Evolutionary conservation across 2,329 filamentous ascomycete genomes (phyloP), one percentile per base, ranked within the genome.

Genomic region (Ramularia endophylla): DNA sequence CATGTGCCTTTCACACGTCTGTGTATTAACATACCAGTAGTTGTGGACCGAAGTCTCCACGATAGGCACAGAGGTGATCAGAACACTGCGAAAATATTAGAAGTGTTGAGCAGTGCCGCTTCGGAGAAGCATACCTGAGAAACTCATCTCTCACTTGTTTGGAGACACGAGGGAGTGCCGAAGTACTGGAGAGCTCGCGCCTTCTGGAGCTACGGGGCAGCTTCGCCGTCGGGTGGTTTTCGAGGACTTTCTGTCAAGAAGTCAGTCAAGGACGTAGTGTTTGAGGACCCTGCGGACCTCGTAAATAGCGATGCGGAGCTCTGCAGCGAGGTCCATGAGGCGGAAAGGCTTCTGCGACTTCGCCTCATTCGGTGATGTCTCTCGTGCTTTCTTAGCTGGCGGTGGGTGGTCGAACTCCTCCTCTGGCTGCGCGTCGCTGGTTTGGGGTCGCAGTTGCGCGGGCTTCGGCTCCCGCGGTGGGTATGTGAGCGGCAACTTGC

Each of bases 281-380:
- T 25, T 25, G 22, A 6, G 6, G 22, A 11, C 22, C 22, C 22
- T 11, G 22, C 22, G 22, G 6, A 25, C 22, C 22, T 38, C 34
- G 43, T 49, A 49, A n/a, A 49, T 35, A 27, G 13, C 15, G 18
- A 41, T 40, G 29, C 46, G 46, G 2, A 49, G 40, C 34, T 49
- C 46, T 3, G 37, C 4, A 9, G 43, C 40, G 2, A 49, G 38
- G 18, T 46, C 43, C 15, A 44, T 36, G 11, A 47, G 18, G 9
- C 22, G 34, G 16, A 30, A 37, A 12, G 12, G 13, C n/a, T 35
- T 20, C 9, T 22, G 30, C 4, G 16, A 8, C 11, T 31, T n/a
- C 32, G 35, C 35, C 38, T 38, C n/a, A n/a, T 6, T 6, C 22
- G 22, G 22, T 11, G 11, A 6, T 6, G 11, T 11, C 22, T 25